Conservation (phyloP, 768 basidiomycete genomes). For the Suillus ampliporus region DNA sequence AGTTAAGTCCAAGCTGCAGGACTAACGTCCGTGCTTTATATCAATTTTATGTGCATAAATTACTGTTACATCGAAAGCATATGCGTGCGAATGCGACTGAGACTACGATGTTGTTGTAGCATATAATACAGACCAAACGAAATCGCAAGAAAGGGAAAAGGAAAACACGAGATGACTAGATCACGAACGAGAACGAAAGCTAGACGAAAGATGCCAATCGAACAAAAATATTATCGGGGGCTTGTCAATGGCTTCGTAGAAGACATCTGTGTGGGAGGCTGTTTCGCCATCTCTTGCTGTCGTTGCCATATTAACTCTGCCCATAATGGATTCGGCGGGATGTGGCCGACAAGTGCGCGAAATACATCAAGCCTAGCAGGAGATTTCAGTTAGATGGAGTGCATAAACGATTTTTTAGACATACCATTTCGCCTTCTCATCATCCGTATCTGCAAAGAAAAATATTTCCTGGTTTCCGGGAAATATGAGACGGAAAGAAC, state of each 20-base stretch:
- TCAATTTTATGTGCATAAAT: slow-evolving; percentile 6
- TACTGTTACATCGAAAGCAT: slow-evolving; percentile 8
- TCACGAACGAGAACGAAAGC: not conserved
- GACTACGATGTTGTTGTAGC: slow-evolving; percentile 7
- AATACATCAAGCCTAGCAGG: slow-evolving; percentile 80
- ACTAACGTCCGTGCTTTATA: slow-evolving; percentile 4
- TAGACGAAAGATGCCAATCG: slow-evolving; percentile 1
- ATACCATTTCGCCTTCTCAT: slow-evolving; percentile 87
- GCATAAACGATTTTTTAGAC: slow-evolving; percentile 25
- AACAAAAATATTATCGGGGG: slow-evolving; percentile 5
- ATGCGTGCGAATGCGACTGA: slow-evolving; percentile 5
- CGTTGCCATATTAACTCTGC: slow-evolving; percentile 90
- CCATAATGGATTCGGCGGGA: slow-evolving; percentile 93
- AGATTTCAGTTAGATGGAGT: slow-evolving; percentile 3
- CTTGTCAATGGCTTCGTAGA: not conserved
- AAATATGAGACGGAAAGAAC: slow-evolving; percentile 87
- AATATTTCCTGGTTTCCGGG: slow-evolving; percentile 76
- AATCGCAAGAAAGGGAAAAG: not conserved
- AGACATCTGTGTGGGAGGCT: slow-evolving; percentile 7
- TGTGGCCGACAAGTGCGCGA: slow-evolving; percentile 82
- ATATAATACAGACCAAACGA: slow-evolving; percentile 1
- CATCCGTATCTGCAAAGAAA: slow-evolving; percentile 91
- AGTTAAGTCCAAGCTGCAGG: not conserved
- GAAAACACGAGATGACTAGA: not conserved
- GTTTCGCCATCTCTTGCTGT: slow-evolving; percentile 53